These are phyloP conservation scores for Acacia pycnantha DNA, from an alignment of 331 rosid genomes.

Conservation along the genomic window DNA sequence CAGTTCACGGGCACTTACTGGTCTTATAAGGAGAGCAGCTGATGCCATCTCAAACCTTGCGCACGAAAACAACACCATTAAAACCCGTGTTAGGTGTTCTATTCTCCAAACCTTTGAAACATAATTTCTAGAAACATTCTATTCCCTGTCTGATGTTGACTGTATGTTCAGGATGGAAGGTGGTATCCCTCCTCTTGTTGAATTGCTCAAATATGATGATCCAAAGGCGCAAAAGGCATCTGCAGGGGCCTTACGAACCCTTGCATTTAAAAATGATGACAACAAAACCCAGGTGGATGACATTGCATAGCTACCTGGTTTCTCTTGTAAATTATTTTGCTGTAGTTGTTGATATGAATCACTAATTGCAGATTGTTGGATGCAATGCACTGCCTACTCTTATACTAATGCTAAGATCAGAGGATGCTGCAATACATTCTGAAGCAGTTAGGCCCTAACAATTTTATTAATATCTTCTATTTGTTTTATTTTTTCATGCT, in stretches of 20 bases:
- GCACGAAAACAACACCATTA: slow-evolving; percentile 74
- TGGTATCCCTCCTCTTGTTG: slow-evolving; percentile 71
- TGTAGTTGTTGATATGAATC: slow-evolving; percentile 25
- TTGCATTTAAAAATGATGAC: slow-evolving; percentile 61
- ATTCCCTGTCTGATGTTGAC: not conserved
- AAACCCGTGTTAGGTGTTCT: slow-evolving; percentile 78
- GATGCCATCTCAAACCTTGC: slow-evolving; percentile 89
- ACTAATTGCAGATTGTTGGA: slow-evolving; percentile 69
- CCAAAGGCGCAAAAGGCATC: slow-evolving; percentile 63
- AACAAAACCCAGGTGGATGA: slow-evolving; percentile 61
- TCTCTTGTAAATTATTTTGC: not conserved
- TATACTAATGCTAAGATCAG: slow-evolving; percentile 82
- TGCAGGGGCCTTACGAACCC: slow-evolving; percentile 65
- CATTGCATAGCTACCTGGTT: not conserved
- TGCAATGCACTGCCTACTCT: slow-evolving; percentile 90
- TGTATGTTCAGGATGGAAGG: slow-evolving; percentile 55
- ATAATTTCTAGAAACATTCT: not conserved
- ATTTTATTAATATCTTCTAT: slow-evolving; percentile 4
- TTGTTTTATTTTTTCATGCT: not conserved
- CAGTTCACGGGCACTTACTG: slow-evolving; percentile 46
- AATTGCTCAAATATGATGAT: slow-evolving; percentile 54
- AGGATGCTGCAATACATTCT: slow-evolving; percentile 76
- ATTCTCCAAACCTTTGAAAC: not conserved
- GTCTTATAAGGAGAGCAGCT: slow-evolving; percentile 77
- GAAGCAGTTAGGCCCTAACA: slow-evolving; percentile 69